phyloP scores from a whole-genome alignment of 2,329 filamentous ascomycete genomes.

The Pochonia chlamydosporia region DNA sequence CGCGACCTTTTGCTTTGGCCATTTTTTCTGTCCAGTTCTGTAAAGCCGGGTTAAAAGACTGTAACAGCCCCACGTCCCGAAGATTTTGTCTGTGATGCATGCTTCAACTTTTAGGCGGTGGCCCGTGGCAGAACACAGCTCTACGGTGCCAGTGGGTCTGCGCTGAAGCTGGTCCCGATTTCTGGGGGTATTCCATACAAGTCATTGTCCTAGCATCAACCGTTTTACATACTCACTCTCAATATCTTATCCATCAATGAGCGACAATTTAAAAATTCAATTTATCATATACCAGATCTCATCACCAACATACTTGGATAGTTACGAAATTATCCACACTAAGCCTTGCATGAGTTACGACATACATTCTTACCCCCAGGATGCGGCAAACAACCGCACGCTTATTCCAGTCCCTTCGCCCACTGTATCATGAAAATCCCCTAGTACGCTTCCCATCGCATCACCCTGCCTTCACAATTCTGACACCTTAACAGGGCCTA shows the following conservation, averaged over 20 bases:
- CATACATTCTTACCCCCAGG: slow-evolving; percentile 5
- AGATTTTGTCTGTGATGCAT: slow-evolving; percentile 21
- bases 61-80: slow-evolving; percentile 21
- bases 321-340: neutral
- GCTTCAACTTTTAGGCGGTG: slow-evolving; percentile 48
- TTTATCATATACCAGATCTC: neutral
- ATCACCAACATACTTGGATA: too few relatives aligned
- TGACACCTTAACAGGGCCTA: slow-evolving; percentile 57
- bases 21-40: slow-evolving; percentile 31
- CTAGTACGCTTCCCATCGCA: slow-evolving; percentile 47
- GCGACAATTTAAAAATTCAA: neutral
- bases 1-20: slow-evolving; percentile 45
- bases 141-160: slow-evolving; percentile 1
- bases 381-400: slow-evolving; percentile 33
- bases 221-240: too few relatives aligned
- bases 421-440: slow-evolving; percentile 72
- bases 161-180: neutral
- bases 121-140: slow-evolving; percentile 33
- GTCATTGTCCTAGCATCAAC: too few relatives aligned
- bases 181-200: too few relatives aligned
- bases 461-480: neutral
- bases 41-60: slow-evolving; percentile 6
- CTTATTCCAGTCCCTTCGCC: slow-evolving; percentile 26
- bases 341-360: neutral
- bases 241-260: neutral